Evolutionary conservation across 495 filamentous ascomycete genomes (phyloP).

Genomic region (Echria macrotheca): DNA sequence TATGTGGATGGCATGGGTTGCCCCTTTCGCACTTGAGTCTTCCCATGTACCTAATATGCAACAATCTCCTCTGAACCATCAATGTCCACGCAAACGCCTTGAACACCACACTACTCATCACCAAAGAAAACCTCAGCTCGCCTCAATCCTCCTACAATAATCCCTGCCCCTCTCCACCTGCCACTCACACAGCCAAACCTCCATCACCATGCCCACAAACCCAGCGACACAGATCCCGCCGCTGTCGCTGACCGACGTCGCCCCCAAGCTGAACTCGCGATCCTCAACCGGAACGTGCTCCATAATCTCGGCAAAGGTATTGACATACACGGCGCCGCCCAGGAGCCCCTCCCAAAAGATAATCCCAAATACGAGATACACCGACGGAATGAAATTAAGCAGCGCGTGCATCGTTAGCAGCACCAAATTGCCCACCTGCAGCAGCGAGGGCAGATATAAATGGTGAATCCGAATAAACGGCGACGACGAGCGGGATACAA

Average conservation of each 20-base stretch:
- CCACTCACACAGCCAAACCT: slow-evolving; percentile 74
- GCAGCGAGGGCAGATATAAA: slow-evolving; percentile 76
- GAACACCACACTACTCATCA: too few relatives aligned
- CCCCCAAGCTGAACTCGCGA: slow-evolving; percentile 83
- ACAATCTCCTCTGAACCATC: too few relatives aligned
- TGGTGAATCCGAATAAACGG: slow-evolving; percentile 77
- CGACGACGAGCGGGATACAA: slow-evolving; percentile 83
- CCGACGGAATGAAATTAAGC: slow-evolving; percentile 70
- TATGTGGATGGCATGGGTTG: too few relatives aligned
- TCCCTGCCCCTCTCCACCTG: slow-evolving; percentile 72
- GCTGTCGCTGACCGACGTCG: slow-evolving; percentile 87
- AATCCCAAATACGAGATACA: slow-evolving; percentile 75
- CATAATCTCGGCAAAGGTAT: slow-evolving; percentile 88
- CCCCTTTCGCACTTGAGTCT: too few relatives aligned
- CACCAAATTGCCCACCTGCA: slow-evolving; percentile 74
- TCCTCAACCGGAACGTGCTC: slow-evolving; percentile 70
- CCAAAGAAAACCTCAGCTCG: too few relatives aligned
- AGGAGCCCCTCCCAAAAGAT: slow-evolving; percentile 96
- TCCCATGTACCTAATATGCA: too few relatives aligned
- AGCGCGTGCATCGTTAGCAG: slow-evolving; percentile 71
- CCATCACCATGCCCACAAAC: slow-evolving; percentile 78
- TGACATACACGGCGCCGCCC: slow-evolving; percentile 88
- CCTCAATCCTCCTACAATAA: slow-evolving; percentile 57
- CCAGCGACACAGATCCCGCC: slow-evolving; percentile 87
- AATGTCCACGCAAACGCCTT: too few relatives aligned